Base-by-base conservation (phyloP, 306 rosid species). In the Erythrophleum fordii region DNA sequence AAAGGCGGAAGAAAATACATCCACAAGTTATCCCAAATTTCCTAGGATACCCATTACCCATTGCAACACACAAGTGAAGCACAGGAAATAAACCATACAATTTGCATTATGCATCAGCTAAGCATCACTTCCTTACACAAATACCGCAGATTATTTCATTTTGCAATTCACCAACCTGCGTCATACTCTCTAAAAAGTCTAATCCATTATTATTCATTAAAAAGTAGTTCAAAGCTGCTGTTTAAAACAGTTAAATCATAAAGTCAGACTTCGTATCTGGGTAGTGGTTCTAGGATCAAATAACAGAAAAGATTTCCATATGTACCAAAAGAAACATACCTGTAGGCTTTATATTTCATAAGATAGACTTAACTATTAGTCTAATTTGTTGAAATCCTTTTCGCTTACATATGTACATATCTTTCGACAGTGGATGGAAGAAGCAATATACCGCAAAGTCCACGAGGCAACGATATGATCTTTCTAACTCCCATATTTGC, bases 71-170 rank as follows among this genome's bases (percentile, higher is more conserved):
- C 23, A 66, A 58, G 37, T 59, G 55, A 70, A 26, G 25, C 59
- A 49, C 75, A 45, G 5, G 28, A 60, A 61, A 82, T 48, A 31
- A 68, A 77, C 51, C 52, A 25, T n/a, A 73, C 34, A 20, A 34
- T 34, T 18, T 64, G 69, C 77, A 17, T 31, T 35, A 66, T 77
- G 70, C 77, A 68, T 23, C 68, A 73, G 81, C 75, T 55, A 73
- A 22, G 49, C 75, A 74, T 51, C 81, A 74, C 53, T 58, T 45
- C 73, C 69, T 46, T 14, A 6, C 41, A 55, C 6, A 26, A 20
- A 16, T 8, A 49, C 39, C 6, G 11, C 48, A 53, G 62, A 76
- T 13, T 70, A 80, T 41, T 73, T 65, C 22, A 14, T 41, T 48
- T 52, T 29, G 25, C 35, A 70, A 61, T 75, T 62, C 67, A 76